Base-by-base conservation (phyloP, 73 alveolate species). In the Blepharisma japonicum region DNA sequence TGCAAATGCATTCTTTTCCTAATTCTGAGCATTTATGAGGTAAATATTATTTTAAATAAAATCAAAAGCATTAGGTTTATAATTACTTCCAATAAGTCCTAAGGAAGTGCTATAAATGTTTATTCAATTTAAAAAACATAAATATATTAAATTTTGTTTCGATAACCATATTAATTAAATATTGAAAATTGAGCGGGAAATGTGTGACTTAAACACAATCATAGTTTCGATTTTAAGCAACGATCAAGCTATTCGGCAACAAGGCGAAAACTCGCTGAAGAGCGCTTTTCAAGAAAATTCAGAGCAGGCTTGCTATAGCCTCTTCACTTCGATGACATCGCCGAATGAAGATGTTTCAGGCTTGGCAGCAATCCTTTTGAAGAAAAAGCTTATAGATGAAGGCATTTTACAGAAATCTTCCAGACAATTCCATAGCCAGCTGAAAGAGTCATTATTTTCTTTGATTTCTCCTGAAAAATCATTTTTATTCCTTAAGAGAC, bases 281-380 rank as follows among this genome's bases (percentile, higher is more conserved):
- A 39, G 23, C n/a, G 18, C 23, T 39, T 25, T 61, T 20, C 14
- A n/a, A 61, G 14, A n/a, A 20, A 14, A n/a, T 4, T 48, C 74
- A 61, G 47, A 8, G 47, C 14, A n/a, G 1, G 38, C 23, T 14
- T n/a, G 47, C 11, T 9, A 25, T 20, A n/a, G 5, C 3, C 47
- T 61, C 49, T 3, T 61, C 0, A 3, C 38, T 9, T n/a, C 74
- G 0, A 61, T 61, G 74, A 9, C 74, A 8, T 32, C 42, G 3
- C 2, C 49, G 14, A 39, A 61, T 25, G 74, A 61, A 9, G 38
- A n/a, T 18, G 23, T 61, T 18, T 61, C 74, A n/a, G 14, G 47
- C 11, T 25, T 61, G 47, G 39, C 74, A n/a, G 74, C 74, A 18
- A 39, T 61, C 3, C 47, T 61, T 20, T 61, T 61, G 47, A n/a